These are phyloP conservation scores for Pyricularia pennisetigena DNA, from an alignment of 2,329 filamentous ascomycete species.

Conservation along the genomic window DNA sequence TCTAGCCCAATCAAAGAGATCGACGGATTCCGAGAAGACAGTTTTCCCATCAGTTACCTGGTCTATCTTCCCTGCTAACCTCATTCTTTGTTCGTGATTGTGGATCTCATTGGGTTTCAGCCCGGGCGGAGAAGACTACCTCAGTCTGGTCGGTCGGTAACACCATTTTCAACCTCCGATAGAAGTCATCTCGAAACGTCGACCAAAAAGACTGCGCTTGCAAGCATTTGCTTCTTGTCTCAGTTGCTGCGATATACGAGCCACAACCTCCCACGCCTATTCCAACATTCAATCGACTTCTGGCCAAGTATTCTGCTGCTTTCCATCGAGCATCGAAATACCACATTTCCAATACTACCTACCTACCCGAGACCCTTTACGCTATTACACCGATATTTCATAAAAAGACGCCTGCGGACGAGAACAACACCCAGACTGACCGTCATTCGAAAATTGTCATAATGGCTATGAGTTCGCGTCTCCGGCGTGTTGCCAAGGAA, in stretches of 20 bases:
- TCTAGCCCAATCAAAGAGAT: background rate
- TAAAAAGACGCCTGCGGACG: background rate
- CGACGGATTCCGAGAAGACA: background rate
- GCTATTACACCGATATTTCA: background rate
- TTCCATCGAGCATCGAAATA: background rate
- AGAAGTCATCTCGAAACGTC: background rate
- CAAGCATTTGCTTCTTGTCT: background rate
- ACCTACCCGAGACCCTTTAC: background rate
- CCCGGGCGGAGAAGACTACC: background rate
- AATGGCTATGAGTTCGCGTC: slow-evolving; percentile 35
- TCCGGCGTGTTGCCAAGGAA: slow-evolving; percentile 63
- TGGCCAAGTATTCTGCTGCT: background rate
- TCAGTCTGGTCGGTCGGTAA: background rate
- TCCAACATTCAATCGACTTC: background rate
- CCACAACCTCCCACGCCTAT: background rate
- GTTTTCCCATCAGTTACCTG: background rate
- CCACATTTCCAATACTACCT: background rate
- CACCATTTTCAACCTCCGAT: background rate
- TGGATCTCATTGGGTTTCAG: background rate
- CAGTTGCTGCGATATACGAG: background rate
- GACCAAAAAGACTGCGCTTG: background rate
- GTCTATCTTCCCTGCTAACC: background rate
- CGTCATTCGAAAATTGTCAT: background rate
- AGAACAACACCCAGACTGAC: background rate
- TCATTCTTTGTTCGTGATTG: background rate